Conservation (phyloP, 2,329 filamentous ascomycete species). For the Cephalotrichum gorgonifer region DNA sequence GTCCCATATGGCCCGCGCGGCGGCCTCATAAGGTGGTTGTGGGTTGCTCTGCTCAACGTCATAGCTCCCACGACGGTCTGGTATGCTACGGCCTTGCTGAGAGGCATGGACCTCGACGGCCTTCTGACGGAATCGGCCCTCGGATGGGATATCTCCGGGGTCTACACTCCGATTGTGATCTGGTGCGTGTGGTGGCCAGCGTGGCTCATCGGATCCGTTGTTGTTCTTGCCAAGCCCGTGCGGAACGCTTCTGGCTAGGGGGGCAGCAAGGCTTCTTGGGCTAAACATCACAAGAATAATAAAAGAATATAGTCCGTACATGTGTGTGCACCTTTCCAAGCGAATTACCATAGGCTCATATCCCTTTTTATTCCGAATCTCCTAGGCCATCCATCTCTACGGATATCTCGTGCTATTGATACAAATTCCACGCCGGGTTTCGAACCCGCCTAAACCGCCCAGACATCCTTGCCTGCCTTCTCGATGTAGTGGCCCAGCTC, state of each 20-base stretch:
- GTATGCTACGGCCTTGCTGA: constrained; percentile 33
- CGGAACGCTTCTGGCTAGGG: background rate
- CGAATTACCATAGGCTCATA: background rate
- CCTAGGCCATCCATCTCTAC: background rate
- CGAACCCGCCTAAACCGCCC: constrained; percentile 53
- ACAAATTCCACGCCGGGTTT: background rate
- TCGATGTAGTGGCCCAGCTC: constrained; percentile 97
- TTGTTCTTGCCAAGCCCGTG: constrained; percentile 26
- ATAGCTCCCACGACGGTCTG: constrained; percentile 52
- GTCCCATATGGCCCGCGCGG: constrained; percentile 31
- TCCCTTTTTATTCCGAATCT: background rate
- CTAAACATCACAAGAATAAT: background rate
- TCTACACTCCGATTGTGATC: constrained; percentile 82
- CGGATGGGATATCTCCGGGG: constrained; percentile 80
- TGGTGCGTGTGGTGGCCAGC: constrained; percentile 96
- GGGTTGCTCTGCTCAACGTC: constrained; percentile 42
- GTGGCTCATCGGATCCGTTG: constrained; percentile 59
- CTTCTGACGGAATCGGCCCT: constrained; percentile 67
- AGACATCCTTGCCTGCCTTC: constrained; percentile 85
- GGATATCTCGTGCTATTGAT: background rate
- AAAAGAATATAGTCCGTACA: background rate
- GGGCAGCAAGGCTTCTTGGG: background rate
- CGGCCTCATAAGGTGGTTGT: constrained; percentile 27
- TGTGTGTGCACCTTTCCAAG: background rate
- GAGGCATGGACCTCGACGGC: constrained; percentile 33